Base-by-base conservation (phyloP, 140 eudicot genomes). In the Stevia rebaudiana region DNA sequence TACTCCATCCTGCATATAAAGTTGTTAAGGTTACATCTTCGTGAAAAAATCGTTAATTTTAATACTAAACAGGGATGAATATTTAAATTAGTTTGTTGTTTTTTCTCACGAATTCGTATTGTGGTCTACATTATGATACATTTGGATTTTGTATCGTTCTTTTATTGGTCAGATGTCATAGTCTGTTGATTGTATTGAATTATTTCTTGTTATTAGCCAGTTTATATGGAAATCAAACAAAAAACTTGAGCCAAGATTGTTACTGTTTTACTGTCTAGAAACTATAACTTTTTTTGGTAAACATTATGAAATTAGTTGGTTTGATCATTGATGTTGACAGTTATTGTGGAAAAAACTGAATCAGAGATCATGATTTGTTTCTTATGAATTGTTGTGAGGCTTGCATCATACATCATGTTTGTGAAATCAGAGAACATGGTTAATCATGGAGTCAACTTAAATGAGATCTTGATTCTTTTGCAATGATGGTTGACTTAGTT, bases 1-100 rank as follows among this genome's bases (percentile, higher is more conserved):
- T 91, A 73, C 94, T 87, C 46, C 98, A 91, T 46, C 98, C 98
- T 28, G 65, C 81, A 58, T 91, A 81, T 73, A 91, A 90, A 70
- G 95, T 82, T 61, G 76, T 87, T 15, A 80, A 82, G 85, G 82
- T 80, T 66, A 68, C 79, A 15, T 74, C 84, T 54, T 72, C 84
- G 71, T 76, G 75, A 77, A 69, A 35, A 58, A 18, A 10, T 46
- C 18, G 53, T 46, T 64, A n/a, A 54, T 42, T 23, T 0, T 31
- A 68, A 10, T 56, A 44, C 44, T 25, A 16, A 39, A 55, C 67
- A 67, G 69, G 63, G 33, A 37, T 74, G 16, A 37, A 31, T 66
- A 59, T 67, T 67, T 57, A 23, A 61, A 50, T 75, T 75, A 50
- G 71, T 75, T 68, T 61, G 54, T 61, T 22, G 44, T 61, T 61